Conservation (phyloP, 23 red algal species). For the Agarophyton chilense region DNA sequence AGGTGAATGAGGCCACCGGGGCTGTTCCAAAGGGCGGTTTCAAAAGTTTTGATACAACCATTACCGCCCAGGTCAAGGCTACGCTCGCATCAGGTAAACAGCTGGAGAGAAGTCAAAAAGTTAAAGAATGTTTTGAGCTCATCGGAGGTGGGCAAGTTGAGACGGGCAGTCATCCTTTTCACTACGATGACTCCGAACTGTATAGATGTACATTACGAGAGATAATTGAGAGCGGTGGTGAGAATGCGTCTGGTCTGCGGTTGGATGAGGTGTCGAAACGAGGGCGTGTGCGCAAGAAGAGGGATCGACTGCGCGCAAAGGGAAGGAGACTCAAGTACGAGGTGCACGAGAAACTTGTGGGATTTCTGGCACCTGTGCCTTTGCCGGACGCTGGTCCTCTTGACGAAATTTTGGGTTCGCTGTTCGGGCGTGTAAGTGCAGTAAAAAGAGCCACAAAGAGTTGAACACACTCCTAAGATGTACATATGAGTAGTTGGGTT, state of each 20-base stretch:
- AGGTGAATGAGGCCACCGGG: constrained; percentile 28
- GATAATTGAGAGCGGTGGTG: constrained; percentile 58
- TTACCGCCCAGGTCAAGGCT: constrained; percentile 29
- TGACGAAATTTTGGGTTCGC: constrained; percentile 61
- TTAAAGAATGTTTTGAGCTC: neutral
- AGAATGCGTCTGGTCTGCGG: constrained; percentile 9
- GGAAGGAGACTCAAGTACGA: constrained; percentile 58
- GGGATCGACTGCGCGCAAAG: constrained; percentile 45
- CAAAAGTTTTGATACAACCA: constrained; percentile 48
- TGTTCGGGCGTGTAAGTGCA: constrained; percentile 48
- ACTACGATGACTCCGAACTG: constrained; percentile 78
- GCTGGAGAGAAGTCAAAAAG: constrained; percentile 24
- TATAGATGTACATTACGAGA: constrained; percentile 66
- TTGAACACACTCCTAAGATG: no score
- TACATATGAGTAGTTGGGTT: no score
- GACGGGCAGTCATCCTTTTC: constrained; percentile 3
- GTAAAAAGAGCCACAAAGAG: neutral
- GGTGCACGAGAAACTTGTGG: constrained; percentile 85
- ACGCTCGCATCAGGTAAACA: constrained; percentile 33
- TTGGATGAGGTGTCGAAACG: constrained; percentile 26
- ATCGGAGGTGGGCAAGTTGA: neutral
- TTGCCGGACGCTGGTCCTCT: constrained; percentile 51
- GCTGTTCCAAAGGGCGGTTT: constrained; percentile 27
- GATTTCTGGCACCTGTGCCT: constrained; percentile 69
- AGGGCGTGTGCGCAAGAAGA: constrained; percentile 39